phyloP scores from a whole-genome alignment of 2,329 filamentous ascomycete genomes.

The Plenodomus lindquistii region DNA sequence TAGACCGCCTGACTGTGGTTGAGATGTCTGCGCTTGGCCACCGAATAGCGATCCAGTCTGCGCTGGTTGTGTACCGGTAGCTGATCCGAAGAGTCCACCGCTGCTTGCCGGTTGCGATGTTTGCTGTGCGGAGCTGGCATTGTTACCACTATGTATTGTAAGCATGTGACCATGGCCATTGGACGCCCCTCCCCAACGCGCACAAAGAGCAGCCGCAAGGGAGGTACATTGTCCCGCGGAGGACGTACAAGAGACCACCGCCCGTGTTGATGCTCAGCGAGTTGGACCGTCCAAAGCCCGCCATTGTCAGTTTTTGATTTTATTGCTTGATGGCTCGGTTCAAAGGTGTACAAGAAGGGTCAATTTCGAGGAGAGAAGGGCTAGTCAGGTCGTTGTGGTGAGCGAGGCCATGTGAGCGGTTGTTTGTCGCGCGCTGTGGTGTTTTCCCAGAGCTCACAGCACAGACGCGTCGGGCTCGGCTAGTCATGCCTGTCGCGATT shows the following conservation, averaged over 20 bases:
- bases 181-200: background rate
- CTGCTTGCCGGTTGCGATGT: slow-evolving; percentile 32
- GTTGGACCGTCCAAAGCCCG: slow-evolving; percentile 54
- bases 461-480: slow-evolving; percentile 25
- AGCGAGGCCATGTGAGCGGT: background rate
- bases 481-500: slow-evolving; percentile 21
- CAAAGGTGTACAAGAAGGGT: too few species aligned
- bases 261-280: slow-evolving; percentile 60
- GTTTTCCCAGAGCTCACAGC: slow-evolving; percentile 15
- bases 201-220: background rate
- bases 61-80: slow-evolving; percentile 27
- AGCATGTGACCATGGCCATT: slow-evolving; percentile 4
- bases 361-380: too few species aligned
- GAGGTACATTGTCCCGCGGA: background rate
- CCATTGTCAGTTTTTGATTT: slow-evolving; percentile 21
- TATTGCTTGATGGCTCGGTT: too few species aligned
- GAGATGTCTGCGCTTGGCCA: slow-evolving; percentile 20
- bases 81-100: slow-evolving; percentile 32
- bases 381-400: too few species aligned
- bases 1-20: slow-evolving; percentile 33
- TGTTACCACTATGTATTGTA: slow-evolving; percentile 35
- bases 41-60: slow-evolving; percentile 33
- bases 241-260: slow-evolving; percentile 53
- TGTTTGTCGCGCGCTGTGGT: background rate
- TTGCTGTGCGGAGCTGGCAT: slow-evolving; percentile 32